Evolutionary conservation across 768 basidiomycete species (phyloP), one percentile per base, ranked within the genome.

Genomic region (Gloeostereum incarnatum): DNA sequence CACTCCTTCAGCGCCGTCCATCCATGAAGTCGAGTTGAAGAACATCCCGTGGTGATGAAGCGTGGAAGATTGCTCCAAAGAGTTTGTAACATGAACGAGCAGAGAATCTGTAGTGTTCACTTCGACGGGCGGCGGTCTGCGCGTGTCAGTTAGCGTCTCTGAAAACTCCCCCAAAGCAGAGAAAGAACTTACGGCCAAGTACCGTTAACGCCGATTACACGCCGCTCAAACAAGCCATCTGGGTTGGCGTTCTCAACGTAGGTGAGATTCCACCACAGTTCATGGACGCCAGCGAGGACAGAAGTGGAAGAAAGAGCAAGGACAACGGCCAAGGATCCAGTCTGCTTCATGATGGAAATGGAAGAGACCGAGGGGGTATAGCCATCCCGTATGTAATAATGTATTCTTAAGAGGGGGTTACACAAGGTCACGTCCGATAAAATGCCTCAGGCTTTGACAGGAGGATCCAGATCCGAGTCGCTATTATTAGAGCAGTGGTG

Each of bases 41-140:
- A 78, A 91, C 82, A 94, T 88, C 45, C 94, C 94, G 60, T 96
- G 93, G 53, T 93, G 84, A 56, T 98, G 94, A 11, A 97, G 61
- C 1, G 81, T 70, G 0, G 84, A 72, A 0, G 80, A 71, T 19
- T 62, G 46, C 38, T 82, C 77, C 39, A 93, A 57, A 2, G 71
- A 73, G 57, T 93, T 91, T 20, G 65, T 65, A 4, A 79, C 77
- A 53, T 97, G 92, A 0, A 97, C 68, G 19, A 83, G 50, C 21
- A 96, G 64, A 0, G 74, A 73, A 56, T 98, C 90, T 14, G 68
- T 69, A 4, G 75, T 70, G 44, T 68, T 71, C 8, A 91, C 74
- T 18, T 80, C 73, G 42, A 96, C 63, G 0, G 88, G 79, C 1
- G 93, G 93, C 2, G 88, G 90, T 19, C 88, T 92, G 42, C 13